Percentiles rank a stretch among this genome's conserved stretches.
phyloP scores from a whole-genome alignment of 225 moss, liverwort and hornwort genomes.

The Physcomitrium patens region DNA sequence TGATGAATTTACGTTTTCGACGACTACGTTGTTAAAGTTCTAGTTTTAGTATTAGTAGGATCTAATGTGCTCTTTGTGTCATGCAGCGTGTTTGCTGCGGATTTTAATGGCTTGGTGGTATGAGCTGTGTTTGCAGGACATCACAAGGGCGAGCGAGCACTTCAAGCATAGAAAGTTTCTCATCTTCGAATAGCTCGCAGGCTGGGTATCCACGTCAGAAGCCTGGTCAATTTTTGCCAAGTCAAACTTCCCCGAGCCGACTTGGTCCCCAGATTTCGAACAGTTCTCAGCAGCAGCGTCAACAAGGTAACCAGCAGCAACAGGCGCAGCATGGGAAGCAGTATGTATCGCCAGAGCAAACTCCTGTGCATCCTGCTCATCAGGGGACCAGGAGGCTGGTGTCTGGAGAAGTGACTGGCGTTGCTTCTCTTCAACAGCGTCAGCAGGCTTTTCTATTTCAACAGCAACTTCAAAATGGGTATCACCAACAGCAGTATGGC shows the following conservation, averaged over 20 bases:
- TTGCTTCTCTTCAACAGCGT: conserved; percentile 51
- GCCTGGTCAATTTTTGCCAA: conserved; percentile 47
- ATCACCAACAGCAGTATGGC: conserved; percentile 39
- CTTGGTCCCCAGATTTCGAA: conserved; percentile 48
- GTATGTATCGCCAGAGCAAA: conserved; percentile 47
- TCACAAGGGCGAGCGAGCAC: conserved; percentile 49
- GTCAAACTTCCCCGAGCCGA: conserved; percentile 60
- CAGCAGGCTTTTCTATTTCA: conserved; percentile 50
- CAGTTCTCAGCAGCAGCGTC: conserved; percentile 50
- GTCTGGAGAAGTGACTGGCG: conserved; percentile 45
- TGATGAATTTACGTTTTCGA: too few species aligned
- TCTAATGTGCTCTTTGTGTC: background rate
- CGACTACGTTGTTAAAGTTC: too few species aligned
- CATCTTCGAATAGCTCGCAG: conserved; percentile 56
- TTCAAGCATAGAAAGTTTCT: conserved; percentile 52
- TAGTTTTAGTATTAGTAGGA: background rate
- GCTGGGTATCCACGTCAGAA: conserved; percentile 46
- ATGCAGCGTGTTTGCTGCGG: too few species aligned
- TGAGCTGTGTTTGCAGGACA: conserved; percentile 32
- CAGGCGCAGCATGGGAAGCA: conserved; percentile 35
- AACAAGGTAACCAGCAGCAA: conserved; percentile 44
- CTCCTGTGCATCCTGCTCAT: conserved; percentile 35
- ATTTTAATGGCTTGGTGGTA: background rate
- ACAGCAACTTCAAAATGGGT: conserved; percentile 46
- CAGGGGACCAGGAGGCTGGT: conserved; percentile 43